Conservation (phyloP, 2,329 filamentous ascomycete genomes). For the Cladosporium sp. region DNA sequence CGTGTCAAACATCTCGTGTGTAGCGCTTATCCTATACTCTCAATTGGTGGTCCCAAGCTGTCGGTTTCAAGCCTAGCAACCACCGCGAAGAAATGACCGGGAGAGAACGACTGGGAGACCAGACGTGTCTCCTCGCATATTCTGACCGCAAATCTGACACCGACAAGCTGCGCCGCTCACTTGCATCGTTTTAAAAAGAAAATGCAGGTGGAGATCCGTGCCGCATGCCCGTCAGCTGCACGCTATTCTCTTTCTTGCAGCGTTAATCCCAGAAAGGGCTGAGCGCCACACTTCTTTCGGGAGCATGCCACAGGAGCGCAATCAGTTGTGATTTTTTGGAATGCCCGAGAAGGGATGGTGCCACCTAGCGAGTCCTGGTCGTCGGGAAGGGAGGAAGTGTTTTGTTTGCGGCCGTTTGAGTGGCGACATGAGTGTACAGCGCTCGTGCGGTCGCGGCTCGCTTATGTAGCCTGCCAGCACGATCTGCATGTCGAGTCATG, state of each 20-base stretch:
- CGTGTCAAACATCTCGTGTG: too few relatives aligned
- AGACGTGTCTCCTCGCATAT: not conserved
- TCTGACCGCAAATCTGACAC: not conserved
- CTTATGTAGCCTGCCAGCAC: not conserved
- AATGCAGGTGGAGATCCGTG: not conserved
- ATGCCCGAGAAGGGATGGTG: not conserved
- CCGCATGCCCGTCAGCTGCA: not conserved
- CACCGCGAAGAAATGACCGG: too few relatives aligned
- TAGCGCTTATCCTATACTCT: not conserved
- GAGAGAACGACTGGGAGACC: not conserved
- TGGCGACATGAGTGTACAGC: not conserved
- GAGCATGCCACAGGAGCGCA: not conserved
- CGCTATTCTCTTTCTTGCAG: not conserved
- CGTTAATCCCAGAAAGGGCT: not conserved
- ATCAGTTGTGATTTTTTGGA: not conserved
- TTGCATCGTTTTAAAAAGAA: too few relatives aligned
- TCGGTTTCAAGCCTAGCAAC: not conserved
- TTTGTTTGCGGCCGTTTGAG: not conserved
- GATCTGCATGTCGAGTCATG: conserved; percentile 6
- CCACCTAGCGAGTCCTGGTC: not conserved
- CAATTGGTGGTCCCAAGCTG: not conserved
- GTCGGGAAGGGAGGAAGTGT: not conserved
- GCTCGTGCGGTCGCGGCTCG: not conserved
- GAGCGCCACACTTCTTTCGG: not conserved
- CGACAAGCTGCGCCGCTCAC: not conserved